phyloP scores from a whole-genome alignment of 495 filamentous ascomycete genomes.

The Emericellopsis terricola region DNA sequence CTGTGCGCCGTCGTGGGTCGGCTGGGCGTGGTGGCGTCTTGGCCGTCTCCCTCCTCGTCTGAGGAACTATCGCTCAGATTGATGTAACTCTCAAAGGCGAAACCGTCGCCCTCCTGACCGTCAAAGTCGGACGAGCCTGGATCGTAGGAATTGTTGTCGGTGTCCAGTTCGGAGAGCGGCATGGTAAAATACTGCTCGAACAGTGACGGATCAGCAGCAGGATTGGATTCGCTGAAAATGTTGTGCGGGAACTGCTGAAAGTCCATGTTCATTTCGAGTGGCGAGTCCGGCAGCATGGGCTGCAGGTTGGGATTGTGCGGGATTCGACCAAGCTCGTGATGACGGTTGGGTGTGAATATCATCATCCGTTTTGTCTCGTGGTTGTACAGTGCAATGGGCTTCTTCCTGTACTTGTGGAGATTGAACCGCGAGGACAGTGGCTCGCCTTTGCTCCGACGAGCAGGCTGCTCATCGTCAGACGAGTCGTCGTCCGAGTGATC shows the following conservation, averaged over 20 bases:
- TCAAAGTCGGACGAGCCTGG: no score
- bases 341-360: constrained; percentile 36
- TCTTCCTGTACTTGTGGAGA: constrained; percentile 36
- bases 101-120: constrained; percentile 7
- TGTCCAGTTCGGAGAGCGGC: no score
- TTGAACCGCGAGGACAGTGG: constrained; percentile 35
- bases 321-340: no score
- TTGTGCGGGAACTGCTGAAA: constrained; percentile 28
- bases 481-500: constrained; percentile 28
- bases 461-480: constrained; percentile 12
- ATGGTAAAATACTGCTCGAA: no score
- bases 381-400: constrained; percentile 58
- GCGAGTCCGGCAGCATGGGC: no score
- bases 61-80: constrained; percentile 23
- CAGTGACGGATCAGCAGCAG: no score
- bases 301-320: no score
- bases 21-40: constrained; percentile 32
- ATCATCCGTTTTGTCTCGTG: constrained; percentile 52
- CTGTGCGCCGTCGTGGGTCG: constrained; percentile 33
- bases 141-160: no score
- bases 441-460: constrained; percentile 18
- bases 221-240: constrained; percentile 35
- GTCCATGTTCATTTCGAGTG: no score
- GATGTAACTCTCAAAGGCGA: constrained; percentile 5
- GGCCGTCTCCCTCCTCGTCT: constrained; percentile 32